Evolutionary conservation across 495 filamentous ascomycete species (phyloP).

Genomic region (Hypoxylon rickii): DNA sequence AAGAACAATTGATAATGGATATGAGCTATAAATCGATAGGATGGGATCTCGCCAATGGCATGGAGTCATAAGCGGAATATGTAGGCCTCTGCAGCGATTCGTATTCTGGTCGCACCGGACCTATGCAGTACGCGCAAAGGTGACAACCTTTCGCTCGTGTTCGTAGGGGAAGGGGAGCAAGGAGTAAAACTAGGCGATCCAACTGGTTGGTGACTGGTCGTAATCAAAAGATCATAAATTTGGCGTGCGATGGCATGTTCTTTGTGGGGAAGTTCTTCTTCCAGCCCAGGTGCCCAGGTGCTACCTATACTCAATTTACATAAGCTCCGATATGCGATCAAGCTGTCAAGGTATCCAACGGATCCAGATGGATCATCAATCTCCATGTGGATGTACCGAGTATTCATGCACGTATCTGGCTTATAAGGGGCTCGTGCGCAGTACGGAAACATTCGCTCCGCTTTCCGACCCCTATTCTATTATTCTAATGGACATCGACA

Average conservation of each 20-base stretch:
- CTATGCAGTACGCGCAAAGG: slow-evolving; percentile 4
- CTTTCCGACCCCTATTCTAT: slow-evolving; percentile 7
- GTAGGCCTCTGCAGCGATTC: slow-evolving; percentile 8
- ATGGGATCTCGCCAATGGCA: too few species aligned
- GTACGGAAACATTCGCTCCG: slow-evolving; percentile 10
- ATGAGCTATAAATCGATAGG: too few species aligned
- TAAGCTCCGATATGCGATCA: slow-evolving; percentile 11
- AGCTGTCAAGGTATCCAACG: too few species aligned
- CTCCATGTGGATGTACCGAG: too few species aligned
- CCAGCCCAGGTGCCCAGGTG: too few species aligned
- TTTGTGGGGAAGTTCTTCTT: slow-evolving; percentile 27
- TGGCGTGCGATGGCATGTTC: slow-evolving; percentile 27
- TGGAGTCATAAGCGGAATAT: background rate
- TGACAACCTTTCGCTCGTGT: slow-evolving; percentile 24
- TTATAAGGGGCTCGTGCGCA: background rate
- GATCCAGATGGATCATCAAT: too few species aligned
- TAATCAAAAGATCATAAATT: slow-evolving; percentile 25
- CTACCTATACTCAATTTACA: slow-evolving; percentile 14
- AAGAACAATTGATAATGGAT: too few species aligned
- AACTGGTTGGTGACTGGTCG: slow-evolving; percentile 25
- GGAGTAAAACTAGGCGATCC: slow-evolving; percentile 11
- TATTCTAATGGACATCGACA: too few species aligned
- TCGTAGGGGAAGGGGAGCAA: slow-evolving; percentile 9
- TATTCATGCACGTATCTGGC: background rate
- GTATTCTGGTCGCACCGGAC: slow-evolving; percentile 20